A percentile compares a stretch with the other conserved stretches of the same genome.
These are phyloP conservation scores for Powellomyces hirtus DNA, from an alignment of 192 early-diverging fungal genomes.

Conservation along the genomic window DNA sequence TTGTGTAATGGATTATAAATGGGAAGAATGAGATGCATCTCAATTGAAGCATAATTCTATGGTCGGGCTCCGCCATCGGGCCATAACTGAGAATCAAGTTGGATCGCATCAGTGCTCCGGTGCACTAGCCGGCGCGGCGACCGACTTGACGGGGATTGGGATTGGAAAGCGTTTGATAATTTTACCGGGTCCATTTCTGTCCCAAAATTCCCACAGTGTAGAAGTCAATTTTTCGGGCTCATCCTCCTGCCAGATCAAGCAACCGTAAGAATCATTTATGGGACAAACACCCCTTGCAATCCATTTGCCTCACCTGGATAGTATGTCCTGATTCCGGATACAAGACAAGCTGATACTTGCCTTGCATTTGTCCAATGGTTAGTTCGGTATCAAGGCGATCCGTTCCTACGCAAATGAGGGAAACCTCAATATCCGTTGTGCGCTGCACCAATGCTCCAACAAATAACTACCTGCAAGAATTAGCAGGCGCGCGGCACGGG, in stretches of 20 bases:
- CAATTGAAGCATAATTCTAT: too few relatives aligned
- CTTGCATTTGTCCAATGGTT: slow-evolving; percentile 54
- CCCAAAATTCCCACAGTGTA: slow-evolving; percentile 41
- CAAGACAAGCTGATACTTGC: slow-evolving; percentile 52
- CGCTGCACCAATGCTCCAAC: too few relatives aligned
- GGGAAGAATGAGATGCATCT: too few relatives aligned
- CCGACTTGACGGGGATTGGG: slow-evolving; percentile 11
- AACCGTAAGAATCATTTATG: background rate
- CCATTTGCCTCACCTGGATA: slow-evolving; percentile 20
- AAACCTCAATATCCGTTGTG: too few relatives aligned
- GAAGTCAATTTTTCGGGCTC: slow-evolving; percentile 41
- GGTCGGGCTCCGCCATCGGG: too few relatives aligned
- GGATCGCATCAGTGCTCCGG: too few relatives aligned
- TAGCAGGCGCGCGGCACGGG: slow-evolving; percentile 32
- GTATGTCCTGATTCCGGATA: slow-evolving; percentile 48
- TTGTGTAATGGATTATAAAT: too few relatives aligned
- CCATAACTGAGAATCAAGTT: too few relatives aligned
- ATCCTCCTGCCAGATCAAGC: slow-evolving; percentile 46
- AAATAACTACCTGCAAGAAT: slow-evolving; percentile 47
- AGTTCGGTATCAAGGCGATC: slow-evolving; percentile 50
- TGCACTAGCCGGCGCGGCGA: too few relatives aligned
- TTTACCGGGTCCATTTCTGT: slow-evolving; percentile 25
- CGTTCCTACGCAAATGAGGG: slow-evolving; percentile 24
- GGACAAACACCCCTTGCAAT: background rate
- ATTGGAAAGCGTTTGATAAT: slow-evolving; percentile 42